A percentile compares a stretch with the other conserved stretches of the same genome.
Conservation (phyloP, 805 yeast species). For the Cyberlindnera maritima region DNA sequence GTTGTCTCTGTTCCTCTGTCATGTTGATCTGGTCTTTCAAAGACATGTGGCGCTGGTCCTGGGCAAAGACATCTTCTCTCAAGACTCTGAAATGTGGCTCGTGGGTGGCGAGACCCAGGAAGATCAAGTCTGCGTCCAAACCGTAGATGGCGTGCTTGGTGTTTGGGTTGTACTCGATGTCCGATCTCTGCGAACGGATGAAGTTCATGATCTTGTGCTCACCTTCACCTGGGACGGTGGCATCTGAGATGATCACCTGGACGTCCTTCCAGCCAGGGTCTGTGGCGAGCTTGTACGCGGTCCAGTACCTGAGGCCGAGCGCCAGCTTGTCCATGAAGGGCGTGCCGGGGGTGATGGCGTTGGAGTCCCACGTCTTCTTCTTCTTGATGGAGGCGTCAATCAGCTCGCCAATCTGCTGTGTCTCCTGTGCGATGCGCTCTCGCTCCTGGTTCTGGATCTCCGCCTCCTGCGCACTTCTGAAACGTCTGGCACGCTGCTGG, state of each 20-base stretch:
- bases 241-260: conserved; percentile 80
- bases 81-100: conserved; percentile 94
- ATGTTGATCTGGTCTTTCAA: conserved; percentile 50
- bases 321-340: conserved; percentile 93
- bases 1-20: conserved; percentile 54
- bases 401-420: conserved; percentile 47
- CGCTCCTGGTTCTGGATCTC: conserved; percentile 77
- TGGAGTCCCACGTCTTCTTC: conserved; percentile 83
- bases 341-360: conserved; percentile 95
- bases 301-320: conserved; percentile 76
- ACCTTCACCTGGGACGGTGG: conserved; percentile 98
- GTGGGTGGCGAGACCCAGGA: conserved; percentile 93
- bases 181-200: conserved; percentile 84
- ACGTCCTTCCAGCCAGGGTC: conserved; percentile 85
- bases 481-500: conserved; percentile 95
- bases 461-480: conserved; percentile 90
- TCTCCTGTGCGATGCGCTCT: conserved; percentile 39
- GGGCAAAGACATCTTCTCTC: conserved; percentile 95
- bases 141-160: conserved; percentile 97
- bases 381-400: conserved; percentile 74
- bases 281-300: conserved; percentile 81
- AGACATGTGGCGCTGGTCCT: conserved; percentile 40
- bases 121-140: conserved; percentile 94
- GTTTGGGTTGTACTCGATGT: conserved; percentile 85
- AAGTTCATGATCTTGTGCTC: conserved; percentile 98